Percentiles rank a stretch among this genome's conserved stretches.
Evolutionary conservation across 495 filamentous ascomycete species (phyloP).

Genomic region (Parathielavia appendiculata): DNA sequence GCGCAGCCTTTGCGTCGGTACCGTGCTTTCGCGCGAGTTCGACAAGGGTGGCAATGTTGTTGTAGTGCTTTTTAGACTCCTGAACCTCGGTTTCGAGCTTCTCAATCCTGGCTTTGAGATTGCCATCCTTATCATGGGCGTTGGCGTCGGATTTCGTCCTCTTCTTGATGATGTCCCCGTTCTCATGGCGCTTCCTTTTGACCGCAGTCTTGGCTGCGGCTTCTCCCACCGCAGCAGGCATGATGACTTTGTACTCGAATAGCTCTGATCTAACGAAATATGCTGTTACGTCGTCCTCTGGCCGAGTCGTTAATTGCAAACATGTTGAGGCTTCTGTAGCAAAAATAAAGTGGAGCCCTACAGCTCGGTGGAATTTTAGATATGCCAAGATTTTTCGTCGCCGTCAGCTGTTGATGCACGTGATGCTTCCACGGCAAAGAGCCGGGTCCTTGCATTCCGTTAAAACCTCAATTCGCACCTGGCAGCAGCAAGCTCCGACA

Average conservation of each 20-base stretch:
- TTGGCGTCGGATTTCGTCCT: slow-evolving; percentile 41
- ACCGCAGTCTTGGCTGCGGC: slow-evolving; percentile 24
- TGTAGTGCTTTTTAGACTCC: slow-evolving; percentile 83
- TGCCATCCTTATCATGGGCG: slow-evolving; percentile 35
- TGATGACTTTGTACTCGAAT: slow-evolving; percentile 2
- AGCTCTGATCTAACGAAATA: not conserved
- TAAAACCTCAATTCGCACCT: slow-evolving; percentile 49
- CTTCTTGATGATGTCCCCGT: slow-evolving; percentile 45
- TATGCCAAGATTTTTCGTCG: not conserved
- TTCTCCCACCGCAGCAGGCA: slow-evolving; percentile 26
- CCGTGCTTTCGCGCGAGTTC: slow-evolving; percentile 46
- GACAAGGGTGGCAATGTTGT: slow-evolving; percentile 77
- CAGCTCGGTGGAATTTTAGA: slow-evolving; percentile 10
- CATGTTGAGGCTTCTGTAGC: not conserved
- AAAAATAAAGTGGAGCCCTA: slow-evolving; percentile 31
- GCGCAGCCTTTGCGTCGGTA: slow-evolving; percentile 34
- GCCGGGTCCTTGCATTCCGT: slow-evolving; percentile 34
- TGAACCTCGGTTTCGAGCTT: slow-evolving; percentile 70
- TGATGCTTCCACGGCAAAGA: slow-evolving; percentile 31
- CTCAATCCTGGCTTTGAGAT: slow-evolving; percentile 54
- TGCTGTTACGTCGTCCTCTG: not conserved
- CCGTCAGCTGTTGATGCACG: slow-evolving; percentile 23
- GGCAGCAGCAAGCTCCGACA: slow-evolving; percentile 33
- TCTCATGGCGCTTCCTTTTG: slow-evolving; percentile 46
- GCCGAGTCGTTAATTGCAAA: not conserved